Percentiles rank a stretch among this genome's conserved stretches.
Evolutionary conservation across 176 grass and related monocot species (phyloP).

Genomic region (Musa beccarii): DNA sequence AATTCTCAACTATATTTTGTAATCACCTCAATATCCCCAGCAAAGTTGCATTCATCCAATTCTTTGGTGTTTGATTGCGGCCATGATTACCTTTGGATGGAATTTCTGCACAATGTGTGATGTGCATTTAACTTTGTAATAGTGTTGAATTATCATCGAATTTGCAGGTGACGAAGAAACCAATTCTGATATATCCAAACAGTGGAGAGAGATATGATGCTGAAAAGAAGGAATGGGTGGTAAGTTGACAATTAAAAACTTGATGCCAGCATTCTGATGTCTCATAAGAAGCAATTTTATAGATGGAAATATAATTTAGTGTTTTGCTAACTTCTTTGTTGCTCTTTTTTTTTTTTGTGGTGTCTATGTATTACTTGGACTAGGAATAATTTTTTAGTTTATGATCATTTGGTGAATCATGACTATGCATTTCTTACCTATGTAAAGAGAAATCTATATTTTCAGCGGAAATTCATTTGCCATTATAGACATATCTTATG

Average conservation of each 20-base stretch:
- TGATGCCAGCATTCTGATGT: not conserved
- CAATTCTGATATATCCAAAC: constrained; percentile 90
- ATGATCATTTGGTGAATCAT: too few species aligned
- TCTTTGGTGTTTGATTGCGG: not conserved
- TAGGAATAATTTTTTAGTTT: too few species aligned
- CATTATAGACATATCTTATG: not conserved
- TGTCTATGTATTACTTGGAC: not conserved
- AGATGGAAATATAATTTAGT: constrained; percentile 8
- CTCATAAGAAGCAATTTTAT: constrained; percentile 4
- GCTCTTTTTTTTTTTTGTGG: constrained; percentile 1
- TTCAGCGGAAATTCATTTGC: not conserved
- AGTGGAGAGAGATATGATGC: constrained; percentile 80
- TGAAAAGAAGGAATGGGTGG: constrained; percentile 88
- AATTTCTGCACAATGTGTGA: too few species aligned
- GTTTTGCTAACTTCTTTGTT: not conserved
- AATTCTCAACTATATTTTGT: too few species aligned
- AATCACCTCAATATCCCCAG: not conserved
- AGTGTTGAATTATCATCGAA: constrained; percentile 5
- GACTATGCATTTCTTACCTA: too few species aligned
- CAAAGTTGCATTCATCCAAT: not conserved
- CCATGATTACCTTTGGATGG: too few species aligned
- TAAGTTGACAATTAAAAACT: constrained; percentile 33
- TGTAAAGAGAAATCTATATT: too few species aligned
- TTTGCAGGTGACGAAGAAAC: constrained; percentile 67
- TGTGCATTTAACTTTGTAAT: too few species aligned